Percentiles rank a stretch among this genome's conserved stretches.
Conservation (phyloP, 164 flowering plant species). For the Umbellularia californica region DNA sequence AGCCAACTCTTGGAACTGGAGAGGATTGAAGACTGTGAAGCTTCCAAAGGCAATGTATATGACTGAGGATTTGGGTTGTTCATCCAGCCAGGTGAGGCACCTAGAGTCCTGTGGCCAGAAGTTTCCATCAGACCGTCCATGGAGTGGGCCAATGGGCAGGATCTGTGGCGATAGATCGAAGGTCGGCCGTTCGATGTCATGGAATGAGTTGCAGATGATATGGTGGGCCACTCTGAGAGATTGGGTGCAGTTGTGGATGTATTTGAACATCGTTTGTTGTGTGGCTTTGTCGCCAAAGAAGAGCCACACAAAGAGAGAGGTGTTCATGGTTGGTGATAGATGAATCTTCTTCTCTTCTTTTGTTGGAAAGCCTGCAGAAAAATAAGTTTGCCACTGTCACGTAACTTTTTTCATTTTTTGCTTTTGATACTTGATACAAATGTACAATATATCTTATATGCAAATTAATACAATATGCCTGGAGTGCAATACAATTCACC, state of each 20-base stretch:
- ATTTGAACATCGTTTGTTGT: slow-evolving; percentile 11
- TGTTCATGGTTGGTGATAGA: slow-evolving; percentile 15
- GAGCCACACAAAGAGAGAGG: slow-evolving; percentile 20
- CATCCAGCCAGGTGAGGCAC: slow-evolving; percentile 7
- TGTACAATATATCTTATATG: no score
- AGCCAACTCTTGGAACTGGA: background rate
- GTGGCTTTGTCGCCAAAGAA: background rate
- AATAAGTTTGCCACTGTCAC: no score
- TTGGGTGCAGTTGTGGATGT: slow-evolving; percentile 5
- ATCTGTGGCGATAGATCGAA: background rate
- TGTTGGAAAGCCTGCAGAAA: slow-evolving; percentile 17
- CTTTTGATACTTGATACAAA: no score
- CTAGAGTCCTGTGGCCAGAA: slow-evolving; percentile 7
- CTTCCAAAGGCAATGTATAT: slow-evolving; percentile 6
- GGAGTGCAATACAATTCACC: no score
- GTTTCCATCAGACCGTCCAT: background rate
- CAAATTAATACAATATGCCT: no score
- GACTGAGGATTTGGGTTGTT: background rate
- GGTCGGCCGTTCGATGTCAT: slow-evolving; percentile 26
- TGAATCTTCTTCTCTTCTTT: slow-evolving; percentile 8
- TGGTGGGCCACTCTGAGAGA: slow-evolving; percentile 11
- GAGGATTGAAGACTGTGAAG: background rate
- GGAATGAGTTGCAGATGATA: slow-evolving; percentile 36
- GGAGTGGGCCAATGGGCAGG: slow-evolving; percentile 4
- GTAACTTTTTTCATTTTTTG: no score